Percentiles rank a stretch among this genome's conserved stretches.
These are phyloP conservation scores for Neonectria magnoliae DNA, from an alignment of 2,329 filamentous ascomycete genomes.

Conservation along the genomic window DNA sequence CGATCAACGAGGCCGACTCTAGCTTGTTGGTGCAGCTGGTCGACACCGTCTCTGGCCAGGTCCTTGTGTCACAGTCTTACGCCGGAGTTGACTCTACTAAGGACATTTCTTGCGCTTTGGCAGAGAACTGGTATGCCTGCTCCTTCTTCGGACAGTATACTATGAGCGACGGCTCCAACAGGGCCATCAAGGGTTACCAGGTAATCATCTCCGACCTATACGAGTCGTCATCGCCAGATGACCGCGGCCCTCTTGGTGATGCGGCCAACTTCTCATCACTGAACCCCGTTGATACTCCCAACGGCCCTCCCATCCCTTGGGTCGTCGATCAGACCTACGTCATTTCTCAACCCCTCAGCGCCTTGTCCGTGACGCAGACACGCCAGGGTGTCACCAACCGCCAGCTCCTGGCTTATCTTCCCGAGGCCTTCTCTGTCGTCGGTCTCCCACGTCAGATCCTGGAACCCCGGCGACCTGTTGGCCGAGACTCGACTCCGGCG, in stretches of 20 bases:
- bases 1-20: conserved; percentile 66
- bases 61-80: conserved; percentile 78
- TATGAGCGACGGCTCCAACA: conserved; percentile 63
- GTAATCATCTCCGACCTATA: conserved; percentile 89
- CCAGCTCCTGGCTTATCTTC: conserved; percentile 81
- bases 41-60: conserved; percentile 84
- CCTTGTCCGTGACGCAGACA: conserved; percentile 87
- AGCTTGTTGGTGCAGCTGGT: conserved; percentile 80
- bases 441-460: conserved; percentile 82
- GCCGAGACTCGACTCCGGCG: conserved; percentile 80
- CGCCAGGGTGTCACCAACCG: conserved; percentile 90
- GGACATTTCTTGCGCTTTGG: conserved; percentile 79
- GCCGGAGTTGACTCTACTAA: conserved; percentile 78
- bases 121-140: conserved; percentile 97
- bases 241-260: conserved; percentile 81
- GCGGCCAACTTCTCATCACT: conserved; percentile 81
- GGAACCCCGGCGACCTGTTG: conserved; percentile 87
- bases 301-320: conserved; percentile 71
- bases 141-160: conserved; percentile 75
- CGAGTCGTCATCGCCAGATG: conserved; percentile 84
- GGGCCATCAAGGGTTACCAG: conserved; percentile 82
- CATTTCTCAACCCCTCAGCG: conserved; percentile 79
- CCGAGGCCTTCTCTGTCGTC: conserved; percentile 77
- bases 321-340: conserved; percentile 84
- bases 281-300: conserved; percentile 67